phyloP scores from a whole-genome alignment of 208 protist genomes.

The Trypanosoma grayi region DNA sequence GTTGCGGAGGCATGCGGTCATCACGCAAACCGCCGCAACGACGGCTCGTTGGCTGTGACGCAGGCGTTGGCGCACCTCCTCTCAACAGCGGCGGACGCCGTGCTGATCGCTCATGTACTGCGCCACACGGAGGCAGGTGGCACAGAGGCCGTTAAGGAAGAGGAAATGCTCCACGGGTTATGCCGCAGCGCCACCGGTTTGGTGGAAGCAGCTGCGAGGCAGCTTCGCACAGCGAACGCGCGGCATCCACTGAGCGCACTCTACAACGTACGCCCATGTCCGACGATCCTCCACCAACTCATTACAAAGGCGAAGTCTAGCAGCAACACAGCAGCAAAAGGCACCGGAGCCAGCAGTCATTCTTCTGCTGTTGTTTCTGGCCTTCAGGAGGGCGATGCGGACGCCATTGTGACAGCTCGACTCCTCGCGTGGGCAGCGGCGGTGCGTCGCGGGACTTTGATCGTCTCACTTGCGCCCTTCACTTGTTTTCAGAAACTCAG shows the following conservation, averaged over 20 bases:
- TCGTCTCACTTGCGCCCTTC: conserved; percentile 17
- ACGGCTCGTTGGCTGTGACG: conserved; percentile 27
- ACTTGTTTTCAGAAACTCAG: conserved; percentile 66
- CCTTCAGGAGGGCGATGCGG: not conserved
- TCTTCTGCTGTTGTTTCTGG: not conserved
- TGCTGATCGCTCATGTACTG: conserved; percentile 17
- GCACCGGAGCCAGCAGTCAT: not conserved
- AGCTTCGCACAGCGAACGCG: conserved; percentile 42
- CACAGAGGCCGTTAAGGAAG: not conserved
- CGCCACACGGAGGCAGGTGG: conserved; percentile 11
- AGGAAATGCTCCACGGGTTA: conserved; percentile 18
- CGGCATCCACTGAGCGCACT: conserved; percentile 17
- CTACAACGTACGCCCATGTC: conserved; percentile 42
- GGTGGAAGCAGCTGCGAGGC: conserved; percentile 30
- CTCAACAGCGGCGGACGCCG: conserved; percentile 18
- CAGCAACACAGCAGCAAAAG: not conserved
- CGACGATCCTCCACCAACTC: conserved; percentile 42
- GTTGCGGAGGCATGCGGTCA: conserved; percentile 29
- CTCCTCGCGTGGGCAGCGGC: conserved; percentile 18
- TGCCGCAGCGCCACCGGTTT: conserved; percentile 37
- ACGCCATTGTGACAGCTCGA: conserved; percentile 11
- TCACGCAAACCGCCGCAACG: conserved; percentile 27
- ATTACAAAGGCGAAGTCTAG: conserved; percentile 36
- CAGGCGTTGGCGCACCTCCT: conserved; percentile 49
- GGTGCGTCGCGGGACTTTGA: not conserved